Percentiles rank a stretch among this genome's conserved stretches.
phyloP scores from a whole-genome alignment of 2,329 filamentous ascomycete genomes.

The Fusarium euwallaceae region DNA sequence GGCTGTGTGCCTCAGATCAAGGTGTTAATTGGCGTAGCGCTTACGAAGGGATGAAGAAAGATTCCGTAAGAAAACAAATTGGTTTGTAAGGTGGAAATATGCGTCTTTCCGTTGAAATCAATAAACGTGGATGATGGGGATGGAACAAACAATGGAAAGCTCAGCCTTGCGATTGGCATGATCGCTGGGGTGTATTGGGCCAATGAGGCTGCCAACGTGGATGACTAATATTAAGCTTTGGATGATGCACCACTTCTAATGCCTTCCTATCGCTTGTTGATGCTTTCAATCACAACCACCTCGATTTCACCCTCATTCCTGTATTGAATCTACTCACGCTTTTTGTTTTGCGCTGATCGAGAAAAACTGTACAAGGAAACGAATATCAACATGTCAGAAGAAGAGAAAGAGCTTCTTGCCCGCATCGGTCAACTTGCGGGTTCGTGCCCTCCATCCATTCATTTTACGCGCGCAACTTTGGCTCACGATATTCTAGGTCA shows the following conservation, averaged over 20 bases:
- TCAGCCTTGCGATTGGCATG: constrained; percentile 41
- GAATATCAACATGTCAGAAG: constrained; percentile 57
- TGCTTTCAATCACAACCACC: constrained; percentile 13
- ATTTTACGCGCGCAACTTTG: constrained; percentile 22
- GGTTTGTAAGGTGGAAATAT: background rate
- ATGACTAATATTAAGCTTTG: constrained; percentile 42
- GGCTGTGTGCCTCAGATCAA: background rate
- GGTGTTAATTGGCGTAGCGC: background rate
- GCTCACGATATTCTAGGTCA: constrained; percentile 67
- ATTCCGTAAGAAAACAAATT: background rate
- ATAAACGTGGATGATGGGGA: constrained; percentile 2
- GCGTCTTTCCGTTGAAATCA: background rate
- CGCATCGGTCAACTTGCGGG: constrained; percentile 66
- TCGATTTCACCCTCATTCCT: background rate
- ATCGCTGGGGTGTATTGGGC: constrained; percentile 12
- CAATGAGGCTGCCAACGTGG: constrained; percentile 28
- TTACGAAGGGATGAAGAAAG: background rate
- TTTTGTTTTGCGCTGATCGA: background rate
- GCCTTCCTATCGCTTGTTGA: constrained; percentile 12
- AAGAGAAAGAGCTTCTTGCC: constrained; percentile 67
- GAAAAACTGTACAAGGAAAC: background rate
- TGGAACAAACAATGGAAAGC: constrained; percentile 13
- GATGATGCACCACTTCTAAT: constrained; percentile 36
- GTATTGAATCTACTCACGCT: background rate
- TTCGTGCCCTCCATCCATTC: constrained; percentile 46